Percentiles rank a stretch among this genome's conserved stretches.
phyloP scores from a whole-genome alignment of 2,329 filamentous ascomycete species.

The Xylaria sp. region DNA sequence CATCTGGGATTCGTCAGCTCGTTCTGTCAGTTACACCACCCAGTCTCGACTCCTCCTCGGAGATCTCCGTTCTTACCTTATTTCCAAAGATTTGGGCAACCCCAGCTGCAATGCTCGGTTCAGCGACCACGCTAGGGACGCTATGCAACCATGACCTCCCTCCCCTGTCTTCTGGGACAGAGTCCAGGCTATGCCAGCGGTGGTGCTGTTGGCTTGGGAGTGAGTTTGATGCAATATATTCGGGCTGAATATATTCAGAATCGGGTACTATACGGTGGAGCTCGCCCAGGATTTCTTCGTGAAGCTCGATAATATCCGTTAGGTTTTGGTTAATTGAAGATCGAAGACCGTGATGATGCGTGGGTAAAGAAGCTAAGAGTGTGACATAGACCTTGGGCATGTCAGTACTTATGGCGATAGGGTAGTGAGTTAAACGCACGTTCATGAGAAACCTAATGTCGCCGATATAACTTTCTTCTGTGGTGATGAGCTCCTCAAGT shows the following conservation, averaged over 20 bases:
- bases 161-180: conserved; percentile 55
- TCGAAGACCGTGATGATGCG: conserved; percentile 70
- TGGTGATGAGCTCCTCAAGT: conserved; percentile 84
- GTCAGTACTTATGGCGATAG: conserved; percentile 30
- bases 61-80: conserved; percentile 57
- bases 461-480: conserved; percentile 88
- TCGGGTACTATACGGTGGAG: conserved; percentile 77
- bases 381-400: conserved; percentile 74
- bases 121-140: conserved; percentile 63
- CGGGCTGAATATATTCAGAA: conserved; percentile 68
- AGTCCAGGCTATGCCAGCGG: conserved; percentile 61
- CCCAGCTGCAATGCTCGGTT: conserved; percentile 68
- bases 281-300: conserved; percentile 81
- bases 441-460: conserved; percentile 89
- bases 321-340: conserved; percentile 82
- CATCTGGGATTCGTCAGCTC: conserved; percentile 64
- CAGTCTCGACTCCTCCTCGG: not conserved
- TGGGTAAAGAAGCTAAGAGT: conserved; percentile 76
- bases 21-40: conserved; percentile 22
- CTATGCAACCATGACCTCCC: conserved; percentile 57
- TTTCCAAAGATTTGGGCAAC: conserved; percentile 70
- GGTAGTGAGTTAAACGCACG: conserved; percentile 60
- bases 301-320: conserved; percentile 81
- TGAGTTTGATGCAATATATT: conserved; percentile 44
- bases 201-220: conserved; percentile 51